Percentiles rank a stretch among this genome's conserved stretches.
Conservation (phyloP, 305 asterid genomes). For the Fraxinus greggii region DNA sequence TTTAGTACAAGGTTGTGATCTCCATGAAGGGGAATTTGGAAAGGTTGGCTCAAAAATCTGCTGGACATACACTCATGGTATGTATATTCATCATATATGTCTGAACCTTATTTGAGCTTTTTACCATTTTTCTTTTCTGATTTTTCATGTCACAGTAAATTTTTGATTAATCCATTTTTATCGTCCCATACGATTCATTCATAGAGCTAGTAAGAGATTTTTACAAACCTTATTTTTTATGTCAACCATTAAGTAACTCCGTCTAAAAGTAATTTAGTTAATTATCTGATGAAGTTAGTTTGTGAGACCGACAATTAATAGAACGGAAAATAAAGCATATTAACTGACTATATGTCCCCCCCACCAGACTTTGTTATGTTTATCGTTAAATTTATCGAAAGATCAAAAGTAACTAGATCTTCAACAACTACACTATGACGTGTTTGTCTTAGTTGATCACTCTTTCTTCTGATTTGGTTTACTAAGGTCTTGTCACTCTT, state of each 20-base stretch:
- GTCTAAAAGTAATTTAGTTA: too few species aligned
- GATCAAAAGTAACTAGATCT: not conserved
- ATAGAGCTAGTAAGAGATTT: not conserved
- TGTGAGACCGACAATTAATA: too few species aligned
- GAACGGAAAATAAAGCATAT: too few species aligned
- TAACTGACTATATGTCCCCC: too few species aligned
- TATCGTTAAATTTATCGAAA: not conserved
- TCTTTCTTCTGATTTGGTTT: not conserved
- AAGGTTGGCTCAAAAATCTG: slow-evolving; percentile 29
- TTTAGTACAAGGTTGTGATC: slow-evolving; percentile 30
- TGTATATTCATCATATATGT: not conserved
- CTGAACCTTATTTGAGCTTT: not conserved
- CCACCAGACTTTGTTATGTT: not conserved
- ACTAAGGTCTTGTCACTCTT: not conserved
- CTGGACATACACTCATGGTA: slow-evolving; percentile 43
- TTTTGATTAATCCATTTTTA: not conserved
- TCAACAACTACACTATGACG: not conserved
- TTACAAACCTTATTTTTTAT: too few species aligned
- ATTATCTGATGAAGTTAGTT: too few species aligned
- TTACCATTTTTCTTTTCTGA: not conserved
- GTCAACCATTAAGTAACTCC: too few species aligned
- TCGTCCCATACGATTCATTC: not conserved
- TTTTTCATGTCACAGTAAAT: not conserved
- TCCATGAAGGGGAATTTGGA: slow-evolving; percentile 39
- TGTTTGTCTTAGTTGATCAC: not conserved